These are phyloP conservation scores for Thuja plicata DNA, from an alignment of 83 land plant species.

Conservation along the genomic window DNA sequence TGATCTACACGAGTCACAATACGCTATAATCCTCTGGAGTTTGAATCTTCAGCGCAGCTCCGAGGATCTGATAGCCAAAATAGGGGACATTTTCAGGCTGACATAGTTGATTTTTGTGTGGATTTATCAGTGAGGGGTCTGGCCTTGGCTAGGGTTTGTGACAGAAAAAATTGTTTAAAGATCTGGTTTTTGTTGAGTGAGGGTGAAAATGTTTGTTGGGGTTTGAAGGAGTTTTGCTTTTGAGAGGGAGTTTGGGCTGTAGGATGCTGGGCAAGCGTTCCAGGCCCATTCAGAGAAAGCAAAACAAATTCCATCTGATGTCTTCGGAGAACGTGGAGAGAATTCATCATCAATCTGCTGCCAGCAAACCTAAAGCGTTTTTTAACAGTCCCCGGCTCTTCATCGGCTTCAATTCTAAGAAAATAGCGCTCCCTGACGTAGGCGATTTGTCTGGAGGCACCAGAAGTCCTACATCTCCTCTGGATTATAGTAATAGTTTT, in stretches of 20 bases:
- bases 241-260: not conserved
- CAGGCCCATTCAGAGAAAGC: not conserved
- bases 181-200: not conserved
- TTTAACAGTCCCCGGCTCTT: not conserved
- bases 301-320: not conserved
- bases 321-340: not conserved
- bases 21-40: not conserved
- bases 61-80: not conserved
- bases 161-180: not conserved
- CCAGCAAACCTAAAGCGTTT: not conserved
- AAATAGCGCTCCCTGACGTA: not conserved
- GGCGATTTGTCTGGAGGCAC: not conserved
- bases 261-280: conserved; percentile 14
- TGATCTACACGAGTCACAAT: not conserved
- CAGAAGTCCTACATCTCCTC: conserved; percentile 3
- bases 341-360: not conserved
- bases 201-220: not conserved
- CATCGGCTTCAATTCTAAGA: not conserved
- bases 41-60: not conserved
- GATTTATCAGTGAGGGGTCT: not conserved
- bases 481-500: not conserved
- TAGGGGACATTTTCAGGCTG: not conserved
- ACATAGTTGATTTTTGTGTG: not conserved
- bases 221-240: not conserved
- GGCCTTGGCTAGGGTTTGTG: not conserved